Base-by-base conservation (phyloP, 257 asterid genomes). In the Ilex asprella region DNA sequence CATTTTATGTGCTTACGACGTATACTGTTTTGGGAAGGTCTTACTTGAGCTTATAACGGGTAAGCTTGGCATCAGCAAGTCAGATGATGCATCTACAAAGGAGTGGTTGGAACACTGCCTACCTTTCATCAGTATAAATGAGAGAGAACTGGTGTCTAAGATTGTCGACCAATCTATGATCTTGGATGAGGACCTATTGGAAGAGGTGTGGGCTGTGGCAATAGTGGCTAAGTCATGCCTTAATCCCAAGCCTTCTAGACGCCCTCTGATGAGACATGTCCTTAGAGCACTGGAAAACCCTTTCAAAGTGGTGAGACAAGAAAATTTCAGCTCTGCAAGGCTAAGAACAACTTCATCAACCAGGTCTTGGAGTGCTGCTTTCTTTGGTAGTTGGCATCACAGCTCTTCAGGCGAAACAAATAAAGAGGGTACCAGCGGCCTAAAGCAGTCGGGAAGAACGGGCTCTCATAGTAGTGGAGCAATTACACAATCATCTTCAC, bases 121-220 rank as follows among this genome's bases (percentile, higher is more conserved):
- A 54, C 78, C 81, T 12, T 67, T 49, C 53, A 76, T 86, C 70
- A 83, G 73, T 35, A 70, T 70, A 12, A 43, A 75, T 12, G 88
- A 86, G 12, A 83, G 78, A 65, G 91, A 83, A 59, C 62, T 31
- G 55, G 69, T 83, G 58, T 30, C 61, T 7, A 81, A 71, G 67
- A 79, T 83, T 30, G 63, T 86, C 1, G 95, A 86, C 55, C 79
- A 73, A 44, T 83, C 95, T 51, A 83, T 86, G 5, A 64, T 83
- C 55, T 56, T 79, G 58, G 81, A 87, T 11, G 95, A 87, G 53
- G 95, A 87, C 56, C 86, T 84, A 49, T 76, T 84, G 0, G 89
- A 84, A 63, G 95, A 87, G 65, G 83, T 80, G 6, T 80, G 95
- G 95, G 83, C 95, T 12, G 75, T 87, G 7, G 86, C 95, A 2